Conservation (phyloP, 768 basidiomycete species). For the Phaffia tasmanica region DNA sequence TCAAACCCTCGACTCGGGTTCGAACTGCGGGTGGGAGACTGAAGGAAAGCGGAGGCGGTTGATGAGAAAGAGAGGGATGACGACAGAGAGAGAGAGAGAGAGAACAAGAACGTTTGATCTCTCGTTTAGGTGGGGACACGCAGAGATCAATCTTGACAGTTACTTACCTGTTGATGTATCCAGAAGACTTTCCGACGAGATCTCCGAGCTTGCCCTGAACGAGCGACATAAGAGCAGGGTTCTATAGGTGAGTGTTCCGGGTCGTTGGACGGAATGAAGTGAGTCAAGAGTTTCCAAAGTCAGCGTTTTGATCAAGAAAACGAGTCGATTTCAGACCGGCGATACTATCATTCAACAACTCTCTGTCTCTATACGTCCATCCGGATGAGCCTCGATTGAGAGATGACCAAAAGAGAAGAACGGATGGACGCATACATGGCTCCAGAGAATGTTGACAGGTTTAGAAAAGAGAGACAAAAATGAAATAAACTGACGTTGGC, state of each 20-base stretch:
- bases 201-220: constrained; percentile 77
- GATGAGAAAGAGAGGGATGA: not conserved
- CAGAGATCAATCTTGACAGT: too few relatives aligned
- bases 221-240: constrained; percentile 62
- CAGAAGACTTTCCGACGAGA: constrained; percentile 81
- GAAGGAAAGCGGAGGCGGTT: not conserved
- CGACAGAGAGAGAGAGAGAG: not conserved
- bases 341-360: not conserved
- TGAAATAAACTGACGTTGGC: constrained; percentile 39
- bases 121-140: not conserved
- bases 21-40: constrained; percentile 64
- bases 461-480: not conserved
- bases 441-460: not conserved
- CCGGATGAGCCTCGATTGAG: not conserved
- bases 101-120: not conserved
- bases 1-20: constrained; percentile 76
- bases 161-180: constrained; percentile 66
- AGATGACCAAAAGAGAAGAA: not conserved
- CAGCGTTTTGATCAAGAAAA: not conserved
- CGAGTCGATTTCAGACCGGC: not conserved
- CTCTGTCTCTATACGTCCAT: too few relatives aligned
- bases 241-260: constrained; percentile 35
- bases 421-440: not conserved
- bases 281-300: not conserved
- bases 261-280: not conserved